Base-by-base conservation (phyloP, 148 eudicot genomes). In the Vaccinium corymbosum region DNA sequence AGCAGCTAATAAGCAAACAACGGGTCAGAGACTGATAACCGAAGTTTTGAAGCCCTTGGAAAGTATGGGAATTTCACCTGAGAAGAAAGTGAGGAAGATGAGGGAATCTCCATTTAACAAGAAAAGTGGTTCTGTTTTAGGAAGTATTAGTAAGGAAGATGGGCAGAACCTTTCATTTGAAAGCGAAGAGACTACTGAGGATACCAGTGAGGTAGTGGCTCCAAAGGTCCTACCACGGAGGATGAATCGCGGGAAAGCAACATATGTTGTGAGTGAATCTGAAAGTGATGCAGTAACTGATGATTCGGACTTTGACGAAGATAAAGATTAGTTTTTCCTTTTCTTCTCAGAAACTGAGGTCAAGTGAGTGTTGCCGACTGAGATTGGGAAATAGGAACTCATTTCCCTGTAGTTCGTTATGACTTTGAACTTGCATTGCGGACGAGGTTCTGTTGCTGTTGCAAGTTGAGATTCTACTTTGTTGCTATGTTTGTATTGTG, bases 41-140 rank as follows among this genome's bases (percentile, higher is more conserved):
- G 95, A 93, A 25, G 91, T 88, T 75, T 80, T 90, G 70, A 90
- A 93, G 89, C 89, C 90, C 12, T 82, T 89, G 2, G 95, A 87
- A 51, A 85, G 74, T 1, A 25, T 82, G 13, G 66, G 7, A 61
- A 61, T 61, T 61, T 61, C 68, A 62, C 68, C 68, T 62, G 68
- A 62, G 27, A 62, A 62, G 88, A 97, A 95, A 85, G 95, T 97
- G 79, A 94, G 98, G 93, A 94, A 90, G 89, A 97, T 89, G 95
- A 94, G 97, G 86, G 90, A 88, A 27, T 94, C 97, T 0, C 98
- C 97, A 11, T 93, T 97, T 78, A 93, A 93, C 91, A 95, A 94
- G 88, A 97, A 93, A 64, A 97, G 99, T 62, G 90, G 97, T 27
- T 93, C 93, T 20, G 79, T 91, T 27, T 46, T 92, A 81, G 92